Percentiles rank a stretch among this genome's conserved stretches.
These are phyloP conservation scores for Prototheca wickerhamii DNA, from an alignment of 163 green algal genomes.

Conservation along the genomic window DNA sequence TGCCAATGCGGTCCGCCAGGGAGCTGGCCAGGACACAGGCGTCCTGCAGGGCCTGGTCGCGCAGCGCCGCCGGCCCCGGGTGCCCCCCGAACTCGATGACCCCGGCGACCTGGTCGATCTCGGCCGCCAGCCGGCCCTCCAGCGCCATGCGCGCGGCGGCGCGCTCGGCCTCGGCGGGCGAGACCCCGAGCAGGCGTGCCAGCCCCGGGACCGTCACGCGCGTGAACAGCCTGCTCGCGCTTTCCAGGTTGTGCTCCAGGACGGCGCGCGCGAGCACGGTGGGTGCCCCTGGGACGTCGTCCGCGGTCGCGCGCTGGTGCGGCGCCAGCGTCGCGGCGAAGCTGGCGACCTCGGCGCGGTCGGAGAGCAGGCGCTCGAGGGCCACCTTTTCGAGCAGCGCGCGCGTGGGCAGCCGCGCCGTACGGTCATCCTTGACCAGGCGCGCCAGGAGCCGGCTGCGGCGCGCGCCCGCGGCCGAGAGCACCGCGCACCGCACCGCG, in stretches of 20 bases:
- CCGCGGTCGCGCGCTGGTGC: conserved; percentile 65
- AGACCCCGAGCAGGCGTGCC: conserved; percentile 73
- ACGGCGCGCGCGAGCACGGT: conserved; percentile 81
- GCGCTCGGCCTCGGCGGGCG: conserved; percentile 56
- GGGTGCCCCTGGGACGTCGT: conserved; percentile 55
- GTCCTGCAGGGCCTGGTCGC: background rate
- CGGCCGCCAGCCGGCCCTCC: conserved; percentile 53
- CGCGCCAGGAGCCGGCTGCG: conserved; percentile 84
- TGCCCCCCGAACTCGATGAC: background rate
- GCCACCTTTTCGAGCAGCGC: conserved; percentile 91
- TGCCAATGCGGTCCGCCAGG: background rate
- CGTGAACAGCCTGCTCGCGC: conserved; percentile 76
- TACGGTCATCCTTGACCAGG: conserved; percentile 84
- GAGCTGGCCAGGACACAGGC: background rate
- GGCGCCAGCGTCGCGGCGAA: conserved; percentile 69
- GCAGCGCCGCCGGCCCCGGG: background rate
- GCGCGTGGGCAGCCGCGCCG: conserved; percentile 44
- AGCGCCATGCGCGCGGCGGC: conserved; percentile 69
- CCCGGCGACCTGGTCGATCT: background rate
- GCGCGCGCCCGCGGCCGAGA: conserved; percentile 83
- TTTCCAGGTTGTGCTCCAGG: conserved; percentile 90
- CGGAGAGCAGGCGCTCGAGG: conserved; percentile 78
- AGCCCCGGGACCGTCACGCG: conserved; percentile 72
- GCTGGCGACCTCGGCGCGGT: conserved; percentile 47
- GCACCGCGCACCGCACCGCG: conserved; percentile 81